Conservation (phyloP, 345 rosid genomes). For the Clarkia xantiana region DNA sequence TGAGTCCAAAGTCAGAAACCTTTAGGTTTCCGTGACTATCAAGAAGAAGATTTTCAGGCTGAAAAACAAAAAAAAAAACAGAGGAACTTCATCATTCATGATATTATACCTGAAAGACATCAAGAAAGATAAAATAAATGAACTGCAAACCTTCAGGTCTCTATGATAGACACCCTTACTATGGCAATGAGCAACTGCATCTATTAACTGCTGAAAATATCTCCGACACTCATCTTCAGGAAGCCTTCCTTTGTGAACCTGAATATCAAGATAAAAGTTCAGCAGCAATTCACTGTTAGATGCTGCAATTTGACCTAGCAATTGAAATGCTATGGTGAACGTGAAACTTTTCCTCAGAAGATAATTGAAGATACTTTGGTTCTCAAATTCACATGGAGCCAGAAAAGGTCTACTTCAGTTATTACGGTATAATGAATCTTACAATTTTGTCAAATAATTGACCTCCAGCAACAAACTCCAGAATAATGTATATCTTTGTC, state of each 20-base stretch:
- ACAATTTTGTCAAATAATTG: constrained; percentile 79
- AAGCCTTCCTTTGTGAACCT: constrained; percentile 66
- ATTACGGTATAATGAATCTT: constrained; percentile 13
- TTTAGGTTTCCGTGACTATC: constrained; percentile 49
- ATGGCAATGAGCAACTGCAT: constrained; percentile 84
- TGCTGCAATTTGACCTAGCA: background rate
- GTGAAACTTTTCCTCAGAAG: too few species aligned
- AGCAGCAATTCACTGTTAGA: too few species aligned
- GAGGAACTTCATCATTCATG: constrained; percentile 1
- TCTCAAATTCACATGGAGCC: too few species aligned
- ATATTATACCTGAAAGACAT: constrained; percentile 1
- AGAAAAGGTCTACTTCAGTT: too few species aligned
- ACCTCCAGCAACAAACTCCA: constrained; percentile 89
- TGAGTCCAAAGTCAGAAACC: constrained; percentile 71
- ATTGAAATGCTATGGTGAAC: background rate
- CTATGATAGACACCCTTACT: constrained; percentile 84
- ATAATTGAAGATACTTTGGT: too few species aligned
- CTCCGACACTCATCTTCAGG: constrained; percentile 53
- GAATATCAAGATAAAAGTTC: constrained; percentile 6
- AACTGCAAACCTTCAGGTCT: constrained; percentile 53
- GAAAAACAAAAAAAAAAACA: background rate
- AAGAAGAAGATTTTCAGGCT: constrained; percentile 74
- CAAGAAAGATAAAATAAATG: constrained; percentile 1
- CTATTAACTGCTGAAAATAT: constrained; percentile 90
- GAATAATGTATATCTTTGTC: constrained; percentile 64